These are phyloP conservation scores for Diaporthe sp. DNA, from an alignment of 2,329 filamentous ascomycete genomes.

Conservation along the genomic window DNA sequence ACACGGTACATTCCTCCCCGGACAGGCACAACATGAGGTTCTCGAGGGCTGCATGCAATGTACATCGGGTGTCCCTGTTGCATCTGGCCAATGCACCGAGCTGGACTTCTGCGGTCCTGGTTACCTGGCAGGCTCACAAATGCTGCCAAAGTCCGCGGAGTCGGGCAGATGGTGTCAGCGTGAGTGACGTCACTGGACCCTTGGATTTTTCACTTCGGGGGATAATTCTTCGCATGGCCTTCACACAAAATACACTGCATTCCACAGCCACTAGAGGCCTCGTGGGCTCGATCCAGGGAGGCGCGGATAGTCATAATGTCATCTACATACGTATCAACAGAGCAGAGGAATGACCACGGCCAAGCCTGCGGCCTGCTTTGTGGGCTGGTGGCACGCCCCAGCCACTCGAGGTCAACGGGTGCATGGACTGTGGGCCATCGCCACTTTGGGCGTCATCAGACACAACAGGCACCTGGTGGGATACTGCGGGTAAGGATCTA, in stretches of 20 bases:
- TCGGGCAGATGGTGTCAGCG: not conserved
- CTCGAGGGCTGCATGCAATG: slow-evolving; percentile 2
- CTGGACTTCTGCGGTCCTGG: not conserved
- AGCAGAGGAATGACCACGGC: slow-evolving; percentile 3
- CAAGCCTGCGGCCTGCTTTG: not conserved
- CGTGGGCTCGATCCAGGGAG: not conserved
- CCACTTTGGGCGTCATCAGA: slow-evolving; percentile 16
- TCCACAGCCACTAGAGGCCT: not conserved
- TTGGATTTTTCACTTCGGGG: not conserved
- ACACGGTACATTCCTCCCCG: not conserved
- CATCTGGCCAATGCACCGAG: not conserved
- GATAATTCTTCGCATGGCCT: not conserved
- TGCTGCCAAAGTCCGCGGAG: slow-evolving; percentile 5
- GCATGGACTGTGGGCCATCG: not conserved
- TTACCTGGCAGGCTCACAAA: not conserved
- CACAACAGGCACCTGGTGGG: not conserved
- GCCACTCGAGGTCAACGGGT: slow-evolving; percentile 4
- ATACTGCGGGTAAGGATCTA: no score
- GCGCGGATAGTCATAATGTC: not conserved
- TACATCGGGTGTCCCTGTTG: not conserved
- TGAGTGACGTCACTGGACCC: slow-evolving; percentile 37
- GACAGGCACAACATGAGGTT: not conserved
- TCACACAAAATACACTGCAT: not conserved
- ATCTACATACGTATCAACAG: no score
- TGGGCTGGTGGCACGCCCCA: not conserved